Base-by-base conservation (phyloP, 164 flowering plant species). In the Litsea cubeba region DNA sequence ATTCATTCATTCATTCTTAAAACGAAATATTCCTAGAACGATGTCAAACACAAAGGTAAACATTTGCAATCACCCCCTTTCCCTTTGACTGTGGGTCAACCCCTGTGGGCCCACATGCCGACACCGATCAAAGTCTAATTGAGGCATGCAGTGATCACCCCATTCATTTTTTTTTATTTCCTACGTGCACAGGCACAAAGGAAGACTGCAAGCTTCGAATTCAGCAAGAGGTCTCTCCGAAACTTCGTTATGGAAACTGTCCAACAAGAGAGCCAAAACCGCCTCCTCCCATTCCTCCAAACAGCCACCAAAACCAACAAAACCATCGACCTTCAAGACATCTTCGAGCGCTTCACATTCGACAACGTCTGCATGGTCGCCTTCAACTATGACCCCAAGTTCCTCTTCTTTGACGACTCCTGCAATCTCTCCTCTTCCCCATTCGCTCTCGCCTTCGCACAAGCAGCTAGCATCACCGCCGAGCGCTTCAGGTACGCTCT, bases 281-380 rank as follows among this genome's bases (percentile, higher is more conserved):
- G 90, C 40, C 51, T 89, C 50, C 8, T 82, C 2, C 92, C 89
- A 7, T n/a, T 81, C 12, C 65, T 89, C 24, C n/a, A 49, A 10
- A 71, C 35, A 30, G 84, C 86, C 0, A 22, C 87, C 88, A 26
- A 65, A 4, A 69, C 72, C 1, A 66, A 71, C 4, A 28, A 50
- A 7, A 76, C 70, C 11, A 2, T 91, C n/a, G 91, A 91, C 76
- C 49, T 91, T 6, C 91, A 88, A 63, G 88, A 87, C 66, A n/a
- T 85, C 20, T 71, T 91, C 30, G 90, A 88, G 75, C 77, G 90
- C 5, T 91, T 88, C 66, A 85, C 95, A 2, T 91, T 91, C 64
- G 93, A 89, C 40, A 89, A 84, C 40, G 78, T 89, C 0, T 89
- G 93, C 68, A 86, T 83, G 30, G 22, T 91, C 15, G 86, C 93